phyloP scores from a whole-genome alignment of 2,329 filamentous ascomycete species.

The Microdochium paspali region DNA sequence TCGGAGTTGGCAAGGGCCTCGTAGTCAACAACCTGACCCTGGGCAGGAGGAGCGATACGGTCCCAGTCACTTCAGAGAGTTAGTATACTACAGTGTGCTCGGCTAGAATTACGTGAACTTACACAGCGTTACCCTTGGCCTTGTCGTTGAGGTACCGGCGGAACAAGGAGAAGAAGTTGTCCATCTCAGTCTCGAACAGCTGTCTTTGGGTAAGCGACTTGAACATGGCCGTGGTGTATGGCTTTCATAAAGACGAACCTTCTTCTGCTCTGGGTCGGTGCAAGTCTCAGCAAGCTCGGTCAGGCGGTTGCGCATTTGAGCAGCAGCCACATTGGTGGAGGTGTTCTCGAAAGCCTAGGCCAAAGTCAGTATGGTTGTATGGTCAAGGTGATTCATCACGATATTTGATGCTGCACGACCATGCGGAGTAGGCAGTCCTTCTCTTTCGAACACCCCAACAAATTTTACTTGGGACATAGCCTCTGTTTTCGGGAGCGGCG shows the following conservation, averaged over 20 bases:
- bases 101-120: slow-evolving; percentile 22
- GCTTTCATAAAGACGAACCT: slow-evolving; percentile 46
- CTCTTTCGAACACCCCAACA: no score
- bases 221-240: background rate
- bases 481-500: no score
- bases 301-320: slow-evolving; percentile 97
- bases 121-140: slow-evolving; percentile 90
- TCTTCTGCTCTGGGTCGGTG: slow-evolving; percentile 69
- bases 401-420: no score
- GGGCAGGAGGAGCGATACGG: slow-evolving; percentile 86
- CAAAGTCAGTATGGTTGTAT: slow-evolving; percentile 19
- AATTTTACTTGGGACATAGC: no score
- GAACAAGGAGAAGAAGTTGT: slow-evolving; percentile 99
- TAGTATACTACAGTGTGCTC: slow-evolving; percentile 9
- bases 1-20: slow-evolving; percentile 81
- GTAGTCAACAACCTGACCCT: slow-evolving; percentile 92
- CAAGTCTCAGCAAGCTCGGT: slow-evolving; percentile 89
- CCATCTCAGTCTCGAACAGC: slow-evolving; percentile 98
- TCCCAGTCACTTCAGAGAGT: slow-evolving; percentile 69
- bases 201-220: slow-evolving; percentile 22
- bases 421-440: no score
- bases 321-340: slow-evolving; percentile 93
- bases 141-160: slow-evolving; percentile 97
- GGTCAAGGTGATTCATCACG: no score
- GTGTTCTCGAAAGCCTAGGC: slow-evolving; percentile 95